Evolutionary conservation across 495 filamentous ascomycete species (phyloP).

Genomic region (Annulohypoxylon stygium): DNA sequence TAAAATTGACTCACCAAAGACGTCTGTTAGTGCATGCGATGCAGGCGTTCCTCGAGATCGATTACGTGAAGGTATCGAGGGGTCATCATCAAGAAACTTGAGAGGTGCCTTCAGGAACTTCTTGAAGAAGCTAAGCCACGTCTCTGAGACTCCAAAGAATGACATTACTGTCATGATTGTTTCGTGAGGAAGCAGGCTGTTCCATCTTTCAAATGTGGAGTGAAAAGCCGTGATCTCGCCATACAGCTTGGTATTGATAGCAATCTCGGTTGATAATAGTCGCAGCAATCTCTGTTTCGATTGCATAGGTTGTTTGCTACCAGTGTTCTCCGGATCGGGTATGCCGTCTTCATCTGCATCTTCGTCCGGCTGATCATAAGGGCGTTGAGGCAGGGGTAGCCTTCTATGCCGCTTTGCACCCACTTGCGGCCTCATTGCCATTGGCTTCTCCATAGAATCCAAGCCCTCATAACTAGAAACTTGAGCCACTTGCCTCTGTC

Average conservation of each 20-base stretch:
- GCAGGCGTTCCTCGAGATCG: constrained; percentile 68
- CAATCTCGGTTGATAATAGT: constrained; percentile 71
- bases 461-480: neutral
- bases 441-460: neutral
- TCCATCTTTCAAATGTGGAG: constrained; percentile 73
- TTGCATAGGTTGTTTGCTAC: constrained; percentile 60
- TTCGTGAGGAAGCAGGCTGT: constrained; percentile 70
- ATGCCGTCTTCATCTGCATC: constrained; percentile 1
- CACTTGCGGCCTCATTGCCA: neutral
- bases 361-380: neutral
- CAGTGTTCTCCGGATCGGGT: constrained; percentile 36
- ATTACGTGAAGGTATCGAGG: constrained; percentile 58
- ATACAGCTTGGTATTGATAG: constrained; percentile 69
- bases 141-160: constrained; percentile 71
- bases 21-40: constrained; percentile 69
- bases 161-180: constrained; percentile 67
- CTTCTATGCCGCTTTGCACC: neutral
- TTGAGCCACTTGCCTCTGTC: neutral
- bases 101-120: constrained; percentile 71
- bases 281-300: constrained; percentile 73
- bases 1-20: constrained; percentile 71
- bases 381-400: neutral
- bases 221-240: constrained; percentile 71
- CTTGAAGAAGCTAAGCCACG: constrained; percentile 73
- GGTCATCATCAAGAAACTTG: constrained; percentile 68